Base-by-base conservation (phyloP, 2,329 filamentous ascomycete species). In the Calycina marina region DNA sequence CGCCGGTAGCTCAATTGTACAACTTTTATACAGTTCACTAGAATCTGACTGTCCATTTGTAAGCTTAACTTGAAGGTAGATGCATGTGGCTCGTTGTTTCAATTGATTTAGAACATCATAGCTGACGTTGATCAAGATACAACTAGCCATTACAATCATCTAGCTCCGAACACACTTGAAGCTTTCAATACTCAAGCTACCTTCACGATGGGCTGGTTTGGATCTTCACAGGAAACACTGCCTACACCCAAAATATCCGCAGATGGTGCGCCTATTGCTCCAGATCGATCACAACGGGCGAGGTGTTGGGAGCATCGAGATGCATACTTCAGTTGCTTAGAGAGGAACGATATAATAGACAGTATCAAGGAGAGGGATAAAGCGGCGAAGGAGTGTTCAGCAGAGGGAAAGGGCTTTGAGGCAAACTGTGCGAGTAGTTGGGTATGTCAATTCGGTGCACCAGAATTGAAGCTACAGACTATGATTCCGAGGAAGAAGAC, bases 251-350 rank as follows among this genome's bases (percentile, higher is more conserved):
- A 58, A 49, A 50, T 63, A 46, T 49, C 64, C 38, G 52, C 61
- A 36, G 69, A 74, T 47, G 69, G 69, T 44, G 72, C 72, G 40
- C 74, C 67, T 46, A 70, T 86, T 48, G 84, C 86, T 4, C 90
- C 90, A n/a, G 81, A 83, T 52, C 77, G 88, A 42, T 72, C 68
- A 41, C 81, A 86, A 56, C 77, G 90, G 50, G 66, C 74, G 48
- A 65, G 70, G 51, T 98, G 90, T 71, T 98, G 88, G 80, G 79
- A 84, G 49, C 76, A 80, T 28, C 75, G 90, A 45, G 90, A 98
- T 60, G 59, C 60, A 41, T 96, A 90, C 67, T 96, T 93, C 57
- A 61, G 64, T 43, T 98, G 90, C 52, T 69, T 98, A 28, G 85
- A 96, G 58, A 68, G 69, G 43, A 67, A 85, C 62, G 61, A 67